A percentile compares a stretch with the other conserved stretches of the same genome.
phyloP scores from a whole-genome alignment of 2,329 filamentous ascomycete genomes.

The Colletotrichum sp. region DNA sequence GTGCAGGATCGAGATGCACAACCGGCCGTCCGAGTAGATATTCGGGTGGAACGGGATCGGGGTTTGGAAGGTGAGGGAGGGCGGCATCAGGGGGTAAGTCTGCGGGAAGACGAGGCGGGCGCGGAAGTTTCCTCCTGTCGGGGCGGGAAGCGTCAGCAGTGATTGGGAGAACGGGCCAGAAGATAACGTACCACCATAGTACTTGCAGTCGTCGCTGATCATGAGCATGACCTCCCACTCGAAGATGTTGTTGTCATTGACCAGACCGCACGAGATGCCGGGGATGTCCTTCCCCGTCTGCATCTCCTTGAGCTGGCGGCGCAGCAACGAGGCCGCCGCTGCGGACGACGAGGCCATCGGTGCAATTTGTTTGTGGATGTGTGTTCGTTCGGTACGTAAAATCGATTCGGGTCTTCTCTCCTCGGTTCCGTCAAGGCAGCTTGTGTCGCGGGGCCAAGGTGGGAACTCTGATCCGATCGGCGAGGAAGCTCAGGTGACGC shows the following conservation, averaged over 20 bases:
- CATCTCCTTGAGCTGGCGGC: conserved; percentile 92
- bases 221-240: conserved; percentile 99
- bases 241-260: conserved; percentile 86
- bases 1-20: conserved; percentile 97
- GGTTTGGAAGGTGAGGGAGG: conserved; percentile 83
- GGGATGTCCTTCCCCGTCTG: conserved; percentile 89
- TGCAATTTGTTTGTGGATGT: background rate
- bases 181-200: conserved; percentile 88
- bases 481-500: background rate
- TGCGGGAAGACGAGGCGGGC: conserved; percentile 82
- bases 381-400: background rate
- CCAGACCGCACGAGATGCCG: conserved; percentile 90
- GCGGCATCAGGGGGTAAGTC: conserved; percentile 87
- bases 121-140: conserved; percentile 86
- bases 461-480: background rate
- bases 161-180: no score
- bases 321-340: conserved; percentile 75
- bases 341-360: conserved; percentile 48
- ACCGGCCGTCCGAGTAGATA: conserved; percentile 83
- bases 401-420: background rate
- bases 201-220: conserved; percentile 93
- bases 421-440: background rate
- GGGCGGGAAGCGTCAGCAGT: background rate
- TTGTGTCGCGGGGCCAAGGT: background rate
- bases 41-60: conserved; percentile 94